A percentile compares a stretch with the other conserved stretches of the same genome.
Evolutionary conservation across 352 stramenopile genomes (phyloP).

Genomic region (Phytophthora megakarya): DNA sequence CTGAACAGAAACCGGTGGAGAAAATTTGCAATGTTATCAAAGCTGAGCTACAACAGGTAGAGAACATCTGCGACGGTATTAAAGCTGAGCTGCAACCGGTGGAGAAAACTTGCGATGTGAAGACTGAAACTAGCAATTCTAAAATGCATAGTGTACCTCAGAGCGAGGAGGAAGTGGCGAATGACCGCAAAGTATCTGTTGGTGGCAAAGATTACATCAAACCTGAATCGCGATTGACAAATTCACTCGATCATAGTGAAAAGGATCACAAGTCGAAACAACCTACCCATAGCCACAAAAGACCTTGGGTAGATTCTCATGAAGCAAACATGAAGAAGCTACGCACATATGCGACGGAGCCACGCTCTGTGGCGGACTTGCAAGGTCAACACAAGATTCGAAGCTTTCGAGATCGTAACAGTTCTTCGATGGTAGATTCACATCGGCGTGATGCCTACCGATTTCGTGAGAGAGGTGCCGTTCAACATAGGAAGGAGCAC

Average conservation of each 20-base stretch:
- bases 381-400: constrained; percentile 30
- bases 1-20: neutral
- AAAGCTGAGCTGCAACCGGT: neutral
- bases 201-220: neutral
- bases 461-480: constrained; percentile 10
- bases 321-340: constrained; percentile 24
- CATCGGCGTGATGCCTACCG: constrained; percentile 17
- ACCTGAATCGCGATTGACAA: constrained; percentile 6
- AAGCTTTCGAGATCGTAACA: constrained; percentile 27
- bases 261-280: constrained; percentile 4
- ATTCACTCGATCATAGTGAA: constrained; percentile 6
- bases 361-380: constrained; percentile 18
- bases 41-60: neutral
- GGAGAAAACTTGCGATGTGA: constrained; percentile 3
- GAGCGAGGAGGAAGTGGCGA: constrained; percentile 4
- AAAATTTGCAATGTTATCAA: neutral
- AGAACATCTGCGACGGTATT: neutral
- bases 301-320: constrained; percentile 9
- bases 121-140: neutral
- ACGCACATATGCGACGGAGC: constrained; percentile 12
- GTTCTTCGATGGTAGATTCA: constrained; percentile 20
- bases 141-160: neutral
- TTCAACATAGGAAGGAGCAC: constrained; percentile 7
- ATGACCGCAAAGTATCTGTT: constrained; percentile 3
- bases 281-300: constrained; percentile 30